Conservation (phyloP, 2,329 filamentous ascomycete species). For the Atkinsonella texensis region DNA sequence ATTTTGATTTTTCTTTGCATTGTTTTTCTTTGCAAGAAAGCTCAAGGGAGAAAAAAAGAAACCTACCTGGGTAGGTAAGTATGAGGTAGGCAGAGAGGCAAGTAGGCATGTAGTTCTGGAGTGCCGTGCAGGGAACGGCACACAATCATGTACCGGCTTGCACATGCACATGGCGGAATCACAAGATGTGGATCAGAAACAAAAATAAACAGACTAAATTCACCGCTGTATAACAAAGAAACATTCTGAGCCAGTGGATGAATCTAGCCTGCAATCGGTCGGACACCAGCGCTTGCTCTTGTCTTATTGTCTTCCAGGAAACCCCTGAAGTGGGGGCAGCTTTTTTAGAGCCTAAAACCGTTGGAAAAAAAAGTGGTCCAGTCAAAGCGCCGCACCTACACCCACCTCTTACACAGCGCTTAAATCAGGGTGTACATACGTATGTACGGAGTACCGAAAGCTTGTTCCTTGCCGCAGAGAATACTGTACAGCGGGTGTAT, state of each 20-base stretch:
- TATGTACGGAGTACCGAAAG: neutral
- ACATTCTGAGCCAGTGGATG: neutral
- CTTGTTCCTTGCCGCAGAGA: no score
- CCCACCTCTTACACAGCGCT: neutral
- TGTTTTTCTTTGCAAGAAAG: neutral
- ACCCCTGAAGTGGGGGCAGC: neutral
- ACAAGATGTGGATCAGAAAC: neutral
- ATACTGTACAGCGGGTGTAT: no score
- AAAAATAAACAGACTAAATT: neutral
- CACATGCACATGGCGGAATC: neutral
- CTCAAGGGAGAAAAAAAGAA: neutral
- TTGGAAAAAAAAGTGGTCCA: neutral
- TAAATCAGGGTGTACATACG: neutral
- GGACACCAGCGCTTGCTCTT: neutral
- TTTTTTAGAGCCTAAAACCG: neutral
- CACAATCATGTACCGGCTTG: neutral
- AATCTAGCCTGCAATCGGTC: neutral
- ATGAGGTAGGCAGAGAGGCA: neutral
- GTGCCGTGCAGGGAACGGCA: neutral
- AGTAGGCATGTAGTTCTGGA: neutral
- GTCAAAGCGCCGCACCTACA: neutral
- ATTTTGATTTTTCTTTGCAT: neutral
- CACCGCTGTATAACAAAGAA: neutral
- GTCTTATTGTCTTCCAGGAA: neutral
- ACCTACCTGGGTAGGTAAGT: no score